These are phyloP conservation scores for Candida vaughaniae DNA, from an alignment of 805 yeast species.

Conservation along the genomic window DNA sequence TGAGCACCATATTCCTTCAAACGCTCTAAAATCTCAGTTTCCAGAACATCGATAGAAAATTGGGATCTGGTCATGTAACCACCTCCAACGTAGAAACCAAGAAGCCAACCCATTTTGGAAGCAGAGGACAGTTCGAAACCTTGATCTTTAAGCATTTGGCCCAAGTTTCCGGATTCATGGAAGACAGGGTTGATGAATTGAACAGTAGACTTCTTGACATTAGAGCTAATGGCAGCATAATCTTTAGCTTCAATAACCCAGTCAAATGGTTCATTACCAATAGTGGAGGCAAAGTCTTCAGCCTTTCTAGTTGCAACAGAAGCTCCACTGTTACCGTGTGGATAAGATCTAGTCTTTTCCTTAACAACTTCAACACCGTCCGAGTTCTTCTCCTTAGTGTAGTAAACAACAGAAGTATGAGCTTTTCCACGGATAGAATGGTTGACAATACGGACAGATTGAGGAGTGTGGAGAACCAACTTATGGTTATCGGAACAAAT, in stretches of 20 bases:
- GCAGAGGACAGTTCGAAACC: conserved; percentile 19
- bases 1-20: conserved; percentile 19
- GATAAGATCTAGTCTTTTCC: conserved; percentile 19
- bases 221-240: conserved; percentile 21
- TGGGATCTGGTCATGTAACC: conserved; percentile 26
- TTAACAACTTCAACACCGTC: conserved; percentile 21
- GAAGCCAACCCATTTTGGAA: conserved; percentile 34
- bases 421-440: conserved; percentile 12
- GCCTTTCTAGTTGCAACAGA: conserved; percentile 20
- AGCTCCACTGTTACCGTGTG: conserved; percentile 18
- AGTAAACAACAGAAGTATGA: conserved; percentile 22
- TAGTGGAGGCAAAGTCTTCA: conserved; percentile 17
- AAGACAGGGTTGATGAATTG: conserved; percentile 37
- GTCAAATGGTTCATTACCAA: conserved; percentile 20
- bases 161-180: conserved; percentile 30
- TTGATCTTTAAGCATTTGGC: conserved; percentile 19
- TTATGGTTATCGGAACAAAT: conserved; percentile 39
- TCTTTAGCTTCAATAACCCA: conserved; percentile 44
- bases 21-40: conserved; percentile 20
- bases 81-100: conserved; percentile 43
- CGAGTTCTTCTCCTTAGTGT: conserved; percentile 13
- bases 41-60: conserved; percentile 28
- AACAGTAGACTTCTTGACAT: conserved; percentile 28
- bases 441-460: conserved; percentile 15
- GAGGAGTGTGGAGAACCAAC: conserved; percentile 38